Evolutionary conservation across 2,329 filamentous ascomycete species (phyloP).

Genomic region (Colletotrichum falcatum): DNA sequence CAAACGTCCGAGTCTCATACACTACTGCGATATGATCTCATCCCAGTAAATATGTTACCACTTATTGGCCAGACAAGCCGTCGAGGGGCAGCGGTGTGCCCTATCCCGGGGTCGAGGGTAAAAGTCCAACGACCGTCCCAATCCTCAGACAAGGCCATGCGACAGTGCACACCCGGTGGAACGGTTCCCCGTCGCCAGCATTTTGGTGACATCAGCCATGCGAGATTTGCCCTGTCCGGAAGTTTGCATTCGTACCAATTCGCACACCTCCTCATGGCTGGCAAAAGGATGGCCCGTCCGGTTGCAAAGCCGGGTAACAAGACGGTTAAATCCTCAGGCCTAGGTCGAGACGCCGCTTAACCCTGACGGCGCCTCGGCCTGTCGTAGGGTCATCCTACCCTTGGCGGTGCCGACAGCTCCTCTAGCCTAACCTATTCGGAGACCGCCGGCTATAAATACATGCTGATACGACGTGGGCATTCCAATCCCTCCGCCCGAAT

Average conservation of each 20-base stretch:
- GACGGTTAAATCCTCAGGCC: neutral
- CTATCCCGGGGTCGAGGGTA: conserved; percentile 16
- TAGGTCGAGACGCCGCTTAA: conserved; percentile 5
- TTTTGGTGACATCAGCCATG: conserved; percentile 33
- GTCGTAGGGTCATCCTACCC: neutral
- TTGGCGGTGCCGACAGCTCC: conserved; percentile 24
- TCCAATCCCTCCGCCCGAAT: neutral
- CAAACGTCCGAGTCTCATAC: conserved; percentile 8
- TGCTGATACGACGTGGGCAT: neutral
- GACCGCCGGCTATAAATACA: conserved; percentile 5
- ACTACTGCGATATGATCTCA: conserved; percentile 29
- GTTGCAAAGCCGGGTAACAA: conserved; percentile 5
- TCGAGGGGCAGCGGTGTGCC: conserved; percentile 28
- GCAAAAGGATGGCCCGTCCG: neutral
- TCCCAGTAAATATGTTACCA: conserved; percentile 3
- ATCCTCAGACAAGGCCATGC: conserved; percentile 27
- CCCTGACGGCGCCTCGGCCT: conserved; percentile 6
- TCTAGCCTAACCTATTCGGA: conserved; percentile 15
- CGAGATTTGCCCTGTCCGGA: neutral
- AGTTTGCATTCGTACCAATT: conserved; percentile 4
- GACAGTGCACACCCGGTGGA: conserved; percentile 29
- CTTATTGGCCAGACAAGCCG: conserved; percentile 16
- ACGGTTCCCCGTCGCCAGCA: conserved; percentile 29
- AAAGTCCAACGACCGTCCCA: conserved; percentile 21
- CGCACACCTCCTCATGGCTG: conserved; percentile 12